These are phyloP conservation scores for Tuber microsphaerosporum DNA, from an alignment of 495 filamentous ascomycete genomes.

Conservation along the genomic window DNA sequence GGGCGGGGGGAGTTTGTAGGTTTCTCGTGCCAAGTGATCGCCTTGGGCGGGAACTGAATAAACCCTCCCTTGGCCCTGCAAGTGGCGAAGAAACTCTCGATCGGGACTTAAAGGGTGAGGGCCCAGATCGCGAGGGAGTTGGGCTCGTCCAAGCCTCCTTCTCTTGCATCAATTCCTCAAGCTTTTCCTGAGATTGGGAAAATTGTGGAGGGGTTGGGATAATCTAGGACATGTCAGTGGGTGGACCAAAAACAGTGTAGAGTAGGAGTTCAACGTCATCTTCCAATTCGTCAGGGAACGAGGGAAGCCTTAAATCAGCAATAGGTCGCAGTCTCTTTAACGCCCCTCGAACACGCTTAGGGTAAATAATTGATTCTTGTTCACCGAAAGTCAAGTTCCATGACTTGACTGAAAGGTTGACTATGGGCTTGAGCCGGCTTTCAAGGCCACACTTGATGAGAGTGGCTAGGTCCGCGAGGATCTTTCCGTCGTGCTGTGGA, in stretches of 20 bases:
- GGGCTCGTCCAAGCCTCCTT: conserved; percentile 25
- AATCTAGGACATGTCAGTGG: conserved; percentile 25
- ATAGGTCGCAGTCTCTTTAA: conserved; percentile 47
- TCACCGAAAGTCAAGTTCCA: conserved; percentile 56
- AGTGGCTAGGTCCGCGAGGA: conserved; percentile 48
- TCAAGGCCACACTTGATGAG: conserved; percentile 55
- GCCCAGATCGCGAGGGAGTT: conserved; percentile 27
- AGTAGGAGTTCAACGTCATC: conserved; percentile 39
- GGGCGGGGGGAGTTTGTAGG: conserved; percentile 40
- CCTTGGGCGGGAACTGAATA: background rate
- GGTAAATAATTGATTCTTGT: conserved; percentile 47
- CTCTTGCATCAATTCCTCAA: conserved; percentile 11
- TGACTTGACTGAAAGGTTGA: conserved; percentile 51
- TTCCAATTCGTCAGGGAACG: conserved; percentile 44
- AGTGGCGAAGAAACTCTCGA: conserved; percentile 10
- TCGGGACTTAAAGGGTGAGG: conserved; percentile 20
- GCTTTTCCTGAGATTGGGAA: conserved; percentile 52
- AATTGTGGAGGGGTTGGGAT: conserved; percentile 44
- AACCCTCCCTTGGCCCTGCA: background rate
- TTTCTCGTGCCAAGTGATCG: background rate
- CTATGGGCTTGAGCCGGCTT: conserved; percentile 50
- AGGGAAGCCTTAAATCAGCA: conserved; percentile 48
- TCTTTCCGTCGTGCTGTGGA: conserved; percentile 42
- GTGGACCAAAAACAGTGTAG: conserved; percentile 2
- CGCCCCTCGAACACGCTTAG: conserved; percentile 46